Percentiles rank a stretch among this genome's conserved stretches.
phyloP scores from a whole-genome alignment of 257 asterid genomes.

The Prunella vulgaris region DNA sequence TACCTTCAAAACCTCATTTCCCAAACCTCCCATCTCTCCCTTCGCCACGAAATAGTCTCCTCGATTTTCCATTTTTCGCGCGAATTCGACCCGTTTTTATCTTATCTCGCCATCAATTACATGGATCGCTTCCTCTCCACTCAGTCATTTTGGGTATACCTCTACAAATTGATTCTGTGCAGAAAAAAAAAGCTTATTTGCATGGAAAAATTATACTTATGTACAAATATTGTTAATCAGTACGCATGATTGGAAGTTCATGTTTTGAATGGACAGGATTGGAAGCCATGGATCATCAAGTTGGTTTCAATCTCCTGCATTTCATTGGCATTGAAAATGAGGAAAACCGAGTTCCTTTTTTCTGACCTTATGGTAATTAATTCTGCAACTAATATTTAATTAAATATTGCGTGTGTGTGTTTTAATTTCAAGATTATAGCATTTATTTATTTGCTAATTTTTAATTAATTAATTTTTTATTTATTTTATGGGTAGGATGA shows the following conservation, averaged over 20 bases:
- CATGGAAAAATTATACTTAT: too few species aligned
- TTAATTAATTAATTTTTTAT: background rate
- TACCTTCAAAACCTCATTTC: conserved; percentile 28
- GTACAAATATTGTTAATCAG: too few species aligned
- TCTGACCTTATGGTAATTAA: conserved; percentile 40
- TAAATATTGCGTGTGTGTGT: background rate
- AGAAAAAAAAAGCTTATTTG: too few species aligned
- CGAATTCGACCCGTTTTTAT: conserved; percentile 32
- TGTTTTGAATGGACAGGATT: conserved; percentile 33
- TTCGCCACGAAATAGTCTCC: conserved; percentile 39
- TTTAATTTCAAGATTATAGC: background rate
- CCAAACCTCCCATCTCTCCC: background rate
- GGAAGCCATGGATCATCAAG: conserved; percentile 59
- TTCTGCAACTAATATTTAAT: background rate
- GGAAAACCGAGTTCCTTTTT: conserved; percentile 38
- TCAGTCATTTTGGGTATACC: conserved; percentile 14
- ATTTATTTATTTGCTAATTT: too few species aligned
- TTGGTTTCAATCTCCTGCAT: conserved; percentile 57
- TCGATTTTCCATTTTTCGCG: conserved; percentile 31
- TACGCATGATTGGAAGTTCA: background rate
- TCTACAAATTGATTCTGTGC: background rate
- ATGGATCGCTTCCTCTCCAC: conserved; percentile 64
- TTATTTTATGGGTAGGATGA: conserved; percentile 21
- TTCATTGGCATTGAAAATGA: conserved; percentile 69
- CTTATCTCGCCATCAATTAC: conserved; percentile 61